Percentiles rank a stretch among this genome's conserved stretches.
Evolutionary conservation across 2,329 filamentous ascomycete genomes (phyloP).

Genomic region (Bipolaris sorokiniana): DNA sequence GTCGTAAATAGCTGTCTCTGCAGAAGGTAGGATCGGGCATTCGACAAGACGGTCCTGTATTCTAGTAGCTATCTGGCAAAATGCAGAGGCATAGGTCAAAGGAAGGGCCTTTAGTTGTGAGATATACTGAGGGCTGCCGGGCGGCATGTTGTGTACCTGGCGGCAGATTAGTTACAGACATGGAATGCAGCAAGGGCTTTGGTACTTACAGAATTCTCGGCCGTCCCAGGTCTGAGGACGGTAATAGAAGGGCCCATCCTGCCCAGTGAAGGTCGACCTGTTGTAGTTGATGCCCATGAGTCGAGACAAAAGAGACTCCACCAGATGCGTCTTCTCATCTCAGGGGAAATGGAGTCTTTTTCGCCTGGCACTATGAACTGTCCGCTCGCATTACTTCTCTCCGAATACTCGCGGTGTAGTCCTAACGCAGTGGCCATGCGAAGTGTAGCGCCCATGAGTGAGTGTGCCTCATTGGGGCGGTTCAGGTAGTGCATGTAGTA

Average conservation of each 20-base stretch:
- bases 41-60: slow-evolving; percentile 78
- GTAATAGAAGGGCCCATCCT: slow-evolving; percentile 50
- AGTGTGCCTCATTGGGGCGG: slow-evolving; percentile 77
- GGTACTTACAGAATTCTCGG: slow-evolving; percentile 37
- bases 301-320: slow-evolving; percentile 55
- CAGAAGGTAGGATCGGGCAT: slow-evolving; percentile 68
- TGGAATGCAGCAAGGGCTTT: neutral
- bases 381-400: slow-evolving; percentile 32
- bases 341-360: slow-evolving; percentile 46
- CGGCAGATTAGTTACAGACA: slow-evolving; percentile 5
- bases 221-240: slow-evolving; percentile 46
- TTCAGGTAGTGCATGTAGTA: slow-evolving; percentile 82
- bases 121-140: slow-evolving; percentile 48
- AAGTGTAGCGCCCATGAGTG: slow-evolving; percentile 72
- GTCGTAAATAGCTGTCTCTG: slow-evolving; percentile 71
- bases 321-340: slow-evolving; percentile 52
- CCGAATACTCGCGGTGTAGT: slow-evolving; percentile 68
- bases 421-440: slow-evolving; percentile 77
- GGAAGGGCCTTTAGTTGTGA: slow-evolving; percentile 71
- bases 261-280: slow-evolving; percentile 50
- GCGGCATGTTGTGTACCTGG: slow-evolving; percentile 31
- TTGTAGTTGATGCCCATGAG: slow-evolving; percentile 53
- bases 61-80: slow-evolving; percentile 78
- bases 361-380: slow-evolving; percentile 32
- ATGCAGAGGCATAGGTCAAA: slow-evolving; percentile 76